A percentile compares a stretch with the other conserved stretches of the same genome.
phyloP scores from a whole-genome alignment of 139 green algal species.

The Dunaliella primolecta region DNA sequence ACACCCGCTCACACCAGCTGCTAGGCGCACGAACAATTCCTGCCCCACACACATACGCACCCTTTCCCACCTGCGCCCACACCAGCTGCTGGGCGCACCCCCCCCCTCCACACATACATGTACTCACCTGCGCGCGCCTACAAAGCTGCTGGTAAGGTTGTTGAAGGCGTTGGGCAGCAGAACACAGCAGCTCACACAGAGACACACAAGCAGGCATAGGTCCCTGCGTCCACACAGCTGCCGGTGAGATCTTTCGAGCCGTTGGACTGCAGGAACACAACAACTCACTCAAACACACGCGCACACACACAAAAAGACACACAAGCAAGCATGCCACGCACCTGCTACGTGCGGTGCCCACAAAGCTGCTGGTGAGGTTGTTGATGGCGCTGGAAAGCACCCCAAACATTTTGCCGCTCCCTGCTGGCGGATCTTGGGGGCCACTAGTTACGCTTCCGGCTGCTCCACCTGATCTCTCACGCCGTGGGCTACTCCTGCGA shows the following conservation, averaged over 20 bases:
- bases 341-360: no score
- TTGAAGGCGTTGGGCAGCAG: neutral
- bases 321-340: neutral
- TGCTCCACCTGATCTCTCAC: no score
- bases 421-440: no score
- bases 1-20: no score
- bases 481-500: no score
- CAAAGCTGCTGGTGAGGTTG: conserved; percentile 15
- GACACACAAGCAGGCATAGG: neutral
- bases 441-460: no score
- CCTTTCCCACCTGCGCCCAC: no score
- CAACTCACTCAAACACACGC: neutral
- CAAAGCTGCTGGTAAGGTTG: conserved; percentile 15
- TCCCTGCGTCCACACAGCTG: conserved; percentile 9
- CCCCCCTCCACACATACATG: conserved; percentile 14
- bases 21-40: no score
- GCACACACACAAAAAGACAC: conserved; percentile 13
- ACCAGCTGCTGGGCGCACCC: no score
- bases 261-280: conserved; percentile 4
- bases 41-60: conserved; percentile 8
- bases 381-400: neutral
- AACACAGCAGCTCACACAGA: neutral
- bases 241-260: neutral
- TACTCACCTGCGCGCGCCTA: conserved; percentile 1
- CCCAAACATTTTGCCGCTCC: no score